phyloP scores from a whole-genome alignment of 345 rosid species.

The Eucalyptus curtisii region DNA sequence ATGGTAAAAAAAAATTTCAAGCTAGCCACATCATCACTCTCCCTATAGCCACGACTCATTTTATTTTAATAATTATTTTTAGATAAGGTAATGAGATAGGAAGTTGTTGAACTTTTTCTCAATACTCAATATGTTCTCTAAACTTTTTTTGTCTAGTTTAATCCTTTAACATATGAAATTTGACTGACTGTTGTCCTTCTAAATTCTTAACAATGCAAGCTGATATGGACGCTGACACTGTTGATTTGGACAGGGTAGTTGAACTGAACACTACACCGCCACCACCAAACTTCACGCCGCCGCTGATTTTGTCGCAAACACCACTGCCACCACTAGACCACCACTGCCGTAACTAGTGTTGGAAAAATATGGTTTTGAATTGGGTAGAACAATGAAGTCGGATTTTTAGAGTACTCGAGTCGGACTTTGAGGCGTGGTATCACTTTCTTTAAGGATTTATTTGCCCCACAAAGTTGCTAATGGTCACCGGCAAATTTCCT shows the following conservation, averaged over 20 bases:
- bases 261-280: neutral
- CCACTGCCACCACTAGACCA: neutral
- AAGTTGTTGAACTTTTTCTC: neutral
- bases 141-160: neutral
- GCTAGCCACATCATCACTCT: neutral
- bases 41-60: neutral
- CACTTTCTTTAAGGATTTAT: too few species aligned
- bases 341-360: neutral
- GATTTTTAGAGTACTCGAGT: too few species aligned
- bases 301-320: neutral
- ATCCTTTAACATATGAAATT: neutral
- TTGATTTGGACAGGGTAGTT: neutral
- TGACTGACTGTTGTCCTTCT: neutral
- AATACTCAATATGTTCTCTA: neutral
- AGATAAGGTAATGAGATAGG: neutral
- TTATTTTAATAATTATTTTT: neutral
- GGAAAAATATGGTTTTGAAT: too few species aligned
- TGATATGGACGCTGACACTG: neutral
- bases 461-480: too few species aligned
- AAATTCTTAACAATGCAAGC: neutral
- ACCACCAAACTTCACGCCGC: neutral
- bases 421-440: too few species aligned
- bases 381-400: too few species aligned
- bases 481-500: too few species aligned
- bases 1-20: neutral